These are phyloP conservation scores for Heliosperma pusillum DNA, from an alignment of 148 eudicot genomes.

Conservation along the genomic window DNA sequence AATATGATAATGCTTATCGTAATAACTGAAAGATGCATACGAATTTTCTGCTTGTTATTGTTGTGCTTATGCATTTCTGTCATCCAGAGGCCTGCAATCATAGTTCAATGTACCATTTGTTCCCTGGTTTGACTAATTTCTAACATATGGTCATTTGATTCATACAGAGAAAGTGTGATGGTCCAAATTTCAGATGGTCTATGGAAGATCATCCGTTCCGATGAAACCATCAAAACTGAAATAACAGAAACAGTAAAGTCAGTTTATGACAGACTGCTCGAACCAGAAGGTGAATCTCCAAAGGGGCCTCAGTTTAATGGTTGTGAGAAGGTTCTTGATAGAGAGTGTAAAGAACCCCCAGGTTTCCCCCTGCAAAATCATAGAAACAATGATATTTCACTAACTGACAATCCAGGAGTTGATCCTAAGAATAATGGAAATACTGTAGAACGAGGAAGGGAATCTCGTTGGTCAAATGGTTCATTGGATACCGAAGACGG, in stretches of 20 bases:
- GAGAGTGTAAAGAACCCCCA: constrained; percentile 40
- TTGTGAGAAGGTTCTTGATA: constrained; percentile 28
- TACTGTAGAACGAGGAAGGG: constrained; percentile 27
- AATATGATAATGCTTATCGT: background rate
- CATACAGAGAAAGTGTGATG: constrained; percentile 57
- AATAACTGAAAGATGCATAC: background rate
- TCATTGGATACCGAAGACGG: constrained; percentile 14
- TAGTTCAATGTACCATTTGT: background rate
- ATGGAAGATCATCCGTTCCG: constrained; percentile 71
- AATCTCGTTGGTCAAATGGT: constrained; percentile 18
- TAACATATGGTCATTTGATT: constrained; percentile 16
- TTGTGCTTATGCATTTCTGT: background rate
- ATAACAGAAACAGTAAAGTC: constrained; percentile 69
- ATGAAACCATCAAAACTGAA: constrained; percentile 63
- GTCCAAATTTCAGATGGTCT: constrained; percentile 64
- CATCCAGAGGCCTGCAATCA: background rate
- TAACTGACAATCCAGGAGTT: constrained; percentile 23
- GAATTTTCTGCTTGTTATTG: background rate
- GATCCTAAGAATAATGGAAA: constrained; percentile 17
- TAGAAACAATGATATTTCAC: constrained; percentile 20
- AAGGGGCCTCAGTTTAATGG: no score
- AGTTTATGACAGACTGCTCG: constrained; percentile 51
- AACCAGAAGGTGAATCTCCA: constrained; percentile 36
- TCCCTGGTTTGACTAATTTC: background rate
- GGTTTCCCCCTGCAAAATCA: constrained; percentile 39